These are phyloP conservation scores for Vigna radiata DNA, from an alignment of 306 rosid genomes.

Conservation along the genomic window DNA sequence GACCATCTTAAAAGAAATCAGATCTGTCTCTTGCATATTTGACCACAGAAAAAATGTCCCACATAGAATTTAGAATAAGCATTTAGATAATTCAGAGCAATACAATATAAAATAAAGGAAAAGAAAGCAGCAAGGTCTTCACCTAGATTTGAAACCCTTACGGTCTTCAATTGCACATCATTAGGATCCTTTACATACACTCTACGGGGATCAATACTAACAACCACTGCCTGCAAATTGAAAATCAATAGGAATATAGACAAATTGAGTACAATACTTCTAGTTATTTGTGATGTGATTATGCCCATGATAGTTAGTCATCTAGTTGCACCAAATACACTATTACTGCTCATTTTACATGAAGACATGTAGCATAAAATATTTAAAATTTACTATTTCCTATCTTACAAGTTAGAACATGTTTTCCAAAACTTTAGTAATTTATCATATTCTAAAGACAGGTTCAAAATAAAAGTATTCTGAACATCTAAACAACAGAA, in stretches of 20 bases:
- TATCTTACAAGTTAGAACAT: not conserved
- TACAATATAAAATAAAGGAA: not conserved
- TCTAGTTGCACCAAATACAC: not conserved
- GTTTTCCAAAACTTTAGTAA: not conserved
- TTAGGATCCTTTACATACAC: slow-evolving; percentile 71
- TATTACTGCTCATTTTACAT: not conserved
- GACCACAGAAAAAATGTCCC: not conserved
- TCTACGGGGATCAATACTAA: slow-evolving; percentile 93
- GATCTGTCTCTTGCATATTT: not conserved
- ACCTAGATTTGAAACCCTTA: slow-evolving; percentile 71
- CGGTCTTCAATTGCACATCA: slow-evolving; percentile 77
- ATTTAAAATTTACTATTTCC: not conserved
- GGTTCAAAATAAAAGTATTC: not conserved
- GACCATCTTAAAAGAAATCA: not conserved
- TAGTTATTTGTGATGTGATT: too few relatives aligned
- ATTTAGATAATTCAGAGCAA: slow-evolving; percentile 8
- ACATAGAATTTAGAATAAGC: slow-evolving; percentile 2
- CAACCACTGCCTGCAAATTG: slow-evolving; percentile 86
- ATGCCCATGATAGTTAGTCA: not conserved
- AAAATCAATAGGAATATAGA: slow-evolving; percentile 29
- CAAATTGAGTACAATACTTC: not conserved
- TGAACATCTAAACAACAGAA: not conserved
- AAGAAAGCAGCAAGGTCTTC: slow-evolving; percentile 35
- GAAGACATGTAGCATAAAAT: not conserved
- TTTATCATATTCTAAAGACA: slow-evolving; percentile 14